These are phyloP conservation scores for Rosellinia necatrix DNA, from an alignment of 2,329 filamentous ascomycete species.

Conservation along the genomic window DNA sequence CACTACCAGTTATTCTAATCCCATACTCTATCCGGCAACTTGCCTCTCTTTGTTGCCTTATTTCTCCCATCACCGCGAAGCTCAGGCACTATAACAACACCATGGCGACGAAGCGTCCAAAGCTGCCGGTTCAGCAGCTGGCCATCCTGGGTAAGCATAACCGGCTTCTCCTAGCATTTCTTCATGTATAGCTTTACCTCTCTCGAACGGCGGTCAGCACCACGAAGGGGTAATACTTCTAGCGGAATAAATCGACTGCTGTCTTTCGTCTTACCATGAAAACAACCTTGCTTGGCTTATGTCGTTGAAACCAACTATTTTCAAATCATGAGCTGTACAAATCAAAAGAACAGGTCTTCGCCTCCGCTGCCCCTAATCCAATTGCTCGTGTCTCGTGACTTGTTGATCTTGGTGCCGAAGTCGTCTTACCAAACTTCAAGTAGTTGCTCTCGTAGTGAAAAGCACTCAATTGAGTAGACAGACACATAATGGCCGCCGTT, in stretches of 20 bases:
- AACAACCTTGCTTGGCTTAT: neutral
- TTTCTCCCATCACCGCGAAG: neutral
- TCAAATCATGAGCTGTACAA: neutral
- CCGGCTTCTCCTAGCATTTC: constrained; percentile 11
- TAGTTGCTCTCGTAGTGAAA: constrained; percentile 19
- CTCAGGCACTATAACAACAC: constrained; percentile 5
- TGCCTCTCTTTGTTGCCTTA: neutral
- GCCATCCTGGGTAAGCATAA: constrained; percentile 70
- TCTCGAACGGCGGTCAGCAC: neutral
- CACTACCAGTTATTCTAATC: too few relatives aligned
- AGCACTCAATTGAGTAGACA: constrained; percentile 14
- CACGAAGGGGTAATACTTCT: neutral
- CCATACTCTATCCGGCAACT: neutral
- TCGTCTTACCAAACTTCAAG: constrained; percentile 31
- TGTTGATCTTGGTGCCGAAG: constrained; percentile 33
- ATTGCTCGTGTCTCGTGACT: constrained; percentile 31
- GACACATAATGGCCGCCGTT: neutral
- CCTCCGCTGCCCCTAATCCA: neutral
- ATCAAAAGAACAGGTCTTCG: constrained; percentile 4
- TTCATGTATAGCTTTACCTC: neutral
- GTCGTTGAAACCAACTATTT: constrained; percentile 1
- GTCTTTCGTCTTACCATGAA: constrained; percentile 6
- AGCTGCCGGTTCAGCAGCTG: constrained; percentile 77
- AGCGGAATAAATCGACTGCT: constrained; percentile 8
- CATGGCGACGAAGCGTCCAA: constrained; percentile 49